These are phyloP conservation scores for Rosa hybrid DNA, from an alignment of 331 rosid species.

Conservation along the genomic window DNA sequence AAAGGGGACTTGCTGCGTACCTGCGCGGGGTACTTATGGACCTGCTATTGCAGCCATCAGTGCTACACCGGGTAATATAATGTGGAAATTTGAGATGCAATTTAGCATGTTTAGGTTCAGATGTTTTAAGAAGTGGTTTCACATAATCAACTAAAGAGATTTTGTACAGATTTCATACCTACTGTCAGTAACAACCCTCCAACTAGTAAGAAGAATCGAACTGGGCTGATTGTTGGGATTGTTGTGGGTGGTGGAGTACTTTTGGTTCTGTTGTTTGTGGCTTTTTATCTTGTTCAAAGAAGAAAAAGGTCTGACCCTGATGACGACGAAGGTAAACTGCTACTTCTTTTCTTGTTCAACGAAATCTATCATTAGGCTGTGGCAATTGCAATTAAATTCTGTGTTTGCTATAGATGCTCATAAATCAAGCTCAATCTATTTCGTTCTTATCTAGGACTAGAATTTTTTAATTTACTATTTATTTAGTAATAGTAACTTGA, in stretches of 20 bases:
- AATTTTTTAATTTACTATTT: background rate
- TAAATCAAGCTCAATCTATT: background rate
- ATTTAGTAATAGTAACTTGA: too few species aligned
- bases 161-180: conserved; percentile 57
- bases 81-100: background rate
- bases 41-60: conserved; percentile 76
- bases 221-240: conserved; percentile 54
- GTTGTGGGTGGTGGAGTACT: conserved; percentile 49
- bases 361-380: background rate
- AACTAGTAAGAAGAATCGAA: conserved; percentile 34
- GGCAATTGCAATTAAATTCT: background rate
- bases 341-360: background rate
- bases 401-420: background rate
- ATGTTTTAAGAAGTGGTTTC: conserved; percentile 6
- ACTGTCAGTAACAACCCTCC: conserved; percentile 56
- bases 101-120: conserved; percentile 10
- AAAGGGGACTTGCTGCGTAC: conserved; percentile 82
- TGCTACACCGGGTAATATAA: conserved; percentile 61
- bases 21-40: conserved; percentile 60
- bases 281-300: conserved; percentile 39
- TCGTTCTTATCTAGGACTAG: background rate
- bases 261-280: conserved; percentile 34
- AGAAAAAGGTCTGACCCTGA: conserved; percentile 34
- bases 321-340: conserved; percentile 57
- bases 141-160: conserved; percentile 15